Percentiles rank a stretch among this genome's conserved stretches.
phyloP scores from a whole-genome alignment of 1,284 basidiomycete species.

The Ganoderma lingzhi region DNA sequence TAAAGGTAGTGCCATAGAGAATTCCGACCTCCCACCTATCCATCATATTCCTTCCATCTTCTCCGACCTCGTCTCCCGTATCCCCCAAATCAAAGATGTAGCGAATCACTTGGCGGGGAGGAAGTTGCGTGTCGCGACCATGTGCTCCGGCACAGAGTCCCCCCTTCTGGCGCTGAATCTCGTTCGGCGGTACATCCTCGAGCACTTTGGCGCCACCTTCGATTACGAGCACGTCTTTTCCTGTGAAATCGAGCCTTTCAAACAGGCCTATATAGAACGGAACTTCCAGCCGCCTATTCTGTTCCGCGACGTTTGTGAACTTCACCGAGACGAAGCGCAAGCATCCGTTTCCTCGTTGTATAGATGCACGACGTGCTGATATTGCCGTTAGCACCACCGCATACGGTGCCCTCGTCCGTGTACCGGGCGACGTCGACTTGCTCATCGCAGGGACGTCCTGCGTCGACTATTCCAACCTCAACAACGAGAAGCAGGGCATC shows the following conservation, averaged over 20 bases:
- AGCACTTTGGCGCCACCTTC: conserved; percentile 71
- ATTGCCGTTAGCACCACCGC: conserved; percentile 76
- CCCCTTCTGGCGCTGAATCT: conserved; percentile 92
- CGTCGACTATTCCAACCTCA: conserved; percentile 95
- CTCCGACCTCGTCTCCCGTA: conserved; percentile 78
- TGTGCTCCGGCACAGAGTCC: conserved; percentile 98
- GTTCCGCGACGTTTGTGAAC: conserved; percentile 94
- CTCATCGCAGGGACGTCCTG: conserved; percentile 95
- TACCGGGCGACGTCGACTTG: conserved; percentile 92
- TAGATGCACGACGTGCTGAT: conserved; percentile 14
- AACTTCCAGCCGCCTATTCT: conserved; percentile 93
- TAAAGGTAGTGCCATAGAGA: conserved; percentile 50
- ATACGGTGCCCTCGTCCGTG: conserved; percentile 86
- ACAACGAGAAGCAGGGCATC: conserved; percentile 92
- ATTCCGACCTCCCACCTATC: conserved; percentile 82
- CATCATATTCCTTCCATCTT: conserved; percentile 87
- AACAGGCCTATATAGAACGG: conserved; percentile 97
- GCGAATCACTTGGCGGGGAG: conserved; percentile 80
- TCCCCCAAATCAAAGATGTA: conserved; percentile 73
- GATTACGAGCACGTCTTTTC: conserved; percentile 94
- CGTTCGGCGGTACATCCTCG: conserved; percentile 78
- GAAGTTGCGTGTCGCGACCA: conserved; percentile 92
- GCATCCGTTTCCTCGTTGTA: conserved; percentile 37
- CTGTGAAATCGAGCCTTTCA: conserved; percentile 98
- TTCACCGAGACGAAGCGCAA: conserved; percentile 81